These are phyloP conservation scores for Diaporthe eres DNA, from an alignment of 2,329 filamentous ascomycete genomes.

Conservation along the genomic window DNA sequence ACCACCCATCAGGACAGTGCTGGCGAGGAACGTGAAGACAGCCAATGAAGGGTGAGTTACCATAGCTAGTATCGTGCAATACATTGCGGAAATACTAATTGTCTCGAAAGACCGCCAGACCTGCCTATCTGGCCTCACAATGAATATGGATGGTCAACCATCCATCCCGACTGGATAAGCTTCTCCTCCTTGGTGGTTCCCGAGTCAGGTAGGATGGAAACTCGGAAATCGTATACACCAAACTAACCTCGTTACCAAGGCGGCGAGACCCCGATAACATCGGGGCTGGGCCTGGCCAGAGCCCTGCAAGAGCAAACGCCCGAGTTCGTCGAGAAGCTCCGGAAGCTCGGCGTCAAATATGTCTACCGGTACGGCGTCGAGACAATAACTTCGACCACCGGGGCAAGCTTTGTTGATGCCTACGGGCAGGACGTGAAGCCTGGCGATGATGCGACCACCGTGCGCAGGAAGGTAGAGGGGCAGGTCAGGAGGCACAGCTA, in stretches of 20 bases:
- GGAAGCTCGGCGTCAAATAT: slow-evolving; percentile 50
- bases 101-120: slow-evolving; percentile 48
- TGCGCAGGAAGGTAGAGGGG: slow-evolving; percentile 48
- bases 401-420: slow-evolving; percentile 50
- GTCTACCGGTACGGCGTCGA: slow-evolving; percentile 49
- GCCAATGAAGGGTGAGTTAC: slow-evolving; percentile 52
- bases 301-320: slow-evolving; percentile 48
- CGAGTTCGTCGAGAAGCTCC: slow-evolving; percentile 48
- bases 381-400: slow-evolving; percentile 49
- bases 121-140: slow-evolving; percentile 57
- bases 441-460: slow-evolving; percentile 46
- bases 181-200: slow-evolving; percentile 48
- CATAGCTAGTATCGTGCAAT: fast-evolving
- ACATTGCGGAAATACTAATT: background rate
- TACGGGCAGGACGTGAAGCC: slow-evolving; percentile 50
- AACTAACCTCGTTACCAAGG: slow-evolving; percentile 41
- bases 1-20: slow-evolving; percentile 50
- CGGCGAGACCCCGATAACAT: slow-evolving; percentile 54
- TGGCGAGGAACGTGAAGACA: slow-evolving; percentile 54
- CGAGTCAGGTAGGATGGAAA: slow-evolving; percentile 42
- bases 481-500: slow-evolving; percentile 53
- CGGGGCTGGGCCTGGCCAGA: slow-evolving; percentile 48
- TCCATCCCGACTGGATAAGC: slow-evolving; percentile 54
- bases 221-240: background rate
- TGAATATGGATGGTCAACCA: slow-evolving; percentile 55